These are phyloP conservation scores for Lyophyllum semitale DNA, from an alignment of 768 basidiomycete species.

Conservation along the genomic window DNA sequence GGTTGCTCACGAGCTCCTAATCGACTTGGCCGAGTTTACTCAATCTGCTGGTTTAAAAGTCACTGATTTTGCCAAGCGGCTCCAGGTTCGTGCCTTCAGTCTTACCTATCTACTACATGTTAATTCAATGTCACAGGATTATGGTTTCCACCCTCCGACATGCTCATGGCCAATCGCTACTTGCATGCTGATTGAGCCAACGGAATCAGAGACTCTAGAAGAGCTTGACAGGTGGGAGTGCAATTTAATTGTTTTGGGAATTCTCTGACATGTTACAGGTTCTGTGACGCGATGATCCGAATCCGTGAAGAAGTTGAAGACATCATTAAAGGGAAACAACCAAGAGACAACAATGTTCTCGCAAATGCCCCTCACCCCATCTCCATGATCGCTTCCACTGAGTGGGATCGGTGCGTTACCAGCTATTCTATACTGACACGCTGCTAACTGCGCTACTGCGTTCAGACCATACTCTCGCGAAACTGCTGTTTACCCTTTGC, in stretches of 20 bases:
- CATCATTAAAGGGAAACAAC: conserved; percentile 83
- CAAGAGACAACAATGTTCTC: conserved; percentile 87
- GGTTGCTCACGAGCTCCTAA: conserved; percentile 94
- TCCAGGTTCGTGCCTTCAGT: conserved; percentile 57
- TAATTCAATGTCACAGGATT: conserved; percentile 52
- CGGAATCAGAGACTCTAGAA: conserved; percentile 91
- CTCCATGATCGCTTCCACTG: conserved; percentile 67
- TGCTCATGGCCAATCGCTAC: conserved; percentile 98
- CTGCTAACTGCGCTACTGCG: conserved; percentile 4
- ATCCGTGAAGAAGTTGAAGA: conserved; percentile 93
- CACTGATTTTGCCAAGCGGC: conserved; percentile 92
- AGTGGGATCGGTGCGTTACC: conserved; percentile 79
- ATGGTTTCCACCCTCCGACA: conserved; percentile 95
- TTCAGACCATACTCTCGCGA: conserved; percentile 85
- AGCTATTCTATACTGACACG: background rate
- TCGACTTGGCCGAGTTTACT: conserved; percentile 95
- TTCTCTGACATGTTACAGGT: conserved; percentile 44
- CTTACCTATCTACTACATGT: background rate
- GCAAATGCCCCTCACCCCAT: conserved; percentile 95
- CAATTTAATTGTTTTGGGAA: conserved; percentile 10
- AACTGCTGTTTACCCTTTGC: conserved; percentile 87
- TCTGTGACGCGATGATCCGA: conserved; percentile 98
- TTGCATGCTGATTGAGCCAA: conserved; percentile 97
- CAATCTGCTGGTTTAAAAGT: conserved; percentile 90
- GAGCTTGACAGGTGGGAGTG: conserved; percentile 79